Conservation (phyloP, 305 asterid genomes). For the Coffea humblotiana region DNA sequence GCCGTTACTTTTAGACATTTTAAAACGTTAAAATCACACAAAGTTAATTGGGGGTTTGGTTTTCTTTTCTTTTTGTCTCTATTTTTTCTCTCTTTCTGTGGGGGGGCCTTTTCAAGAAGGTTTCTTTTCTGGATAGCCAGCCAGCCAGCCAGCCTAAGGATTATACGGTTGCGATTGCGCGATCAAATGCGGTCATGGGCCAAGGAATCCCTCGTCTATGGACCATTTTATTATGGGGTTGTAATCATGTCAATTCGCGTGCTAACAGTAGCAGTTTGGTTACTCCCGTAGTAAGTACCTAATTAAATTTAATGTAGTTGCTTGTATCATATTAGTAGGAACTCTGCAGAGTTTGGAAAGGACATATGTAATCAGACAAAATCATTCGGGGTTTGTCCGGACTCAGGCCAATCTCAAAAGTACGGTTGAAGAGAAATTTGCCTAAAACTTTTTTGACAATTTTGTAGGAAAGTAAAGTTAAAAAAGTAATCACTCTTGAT, state of each 20-base stretch:
- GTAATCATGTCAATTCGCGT: conserved; percentile 24
- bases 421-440: not conserved
- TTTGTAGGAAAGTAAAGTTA: no score
- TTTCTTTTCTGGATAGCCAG: conserved; percentile 13
- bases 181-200: not conserved
- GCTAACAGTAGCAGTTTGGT: not conserved
- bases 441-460: not conserved
- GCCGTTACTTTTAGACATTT: conserved; percentile 24
- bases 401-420: conserved; percentile 1
- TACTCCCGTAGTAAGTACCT: not conserved
- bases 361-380: not conserved
- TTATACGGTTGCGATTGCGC: not conserved
- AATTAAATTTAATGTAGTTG: not conserved
- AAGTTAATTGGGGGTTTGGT: conserved; percentile 15
- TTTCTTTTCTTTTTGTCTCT: not conserved
- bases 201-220: conserved; percentile 12
- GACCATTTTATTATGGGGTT: not conserved
- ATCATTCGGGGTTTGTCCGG: conserved; percentile 11
- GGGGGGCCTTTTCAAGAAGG: conserved; percentile 28
- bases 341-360: not conserved
- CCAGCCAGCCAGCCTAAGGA: not conserved
- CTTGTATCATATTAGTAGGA: no score
- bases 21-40: conserved; percentile 27
- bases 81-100: not conserved
- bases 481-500: not conserved